A percentile compares a stretch with the other conserved stretches of the same genome.
Conservation (phyloP, 2,329 filamentous ascomycete genomes). For the Hymenoscyphus occultus region DNA sequence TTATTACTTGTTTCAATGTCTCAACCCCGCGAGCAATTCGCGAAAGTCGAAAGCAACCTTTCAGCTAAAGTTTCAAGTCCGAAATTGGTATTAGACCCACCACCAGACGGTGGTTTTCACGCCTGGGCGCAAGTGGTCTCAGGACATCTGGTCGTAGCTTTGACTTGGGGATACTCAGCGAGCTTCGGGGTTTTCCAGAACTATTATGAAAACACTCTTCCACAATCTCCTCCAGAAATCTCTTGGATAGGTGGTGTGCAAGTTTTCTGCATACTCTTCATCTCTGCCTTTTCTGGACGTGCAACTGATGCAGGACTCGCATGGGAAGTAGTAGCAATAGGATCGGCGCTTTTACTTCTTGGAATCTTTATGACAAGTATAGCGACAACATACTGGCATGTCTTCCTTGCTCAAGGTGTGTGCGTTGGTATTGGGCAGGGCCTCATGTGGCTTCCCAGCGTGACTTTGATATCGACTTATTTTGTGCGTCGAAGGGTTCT, state of each 20-base stretch:
- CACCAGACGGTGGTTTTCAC: not conserved
- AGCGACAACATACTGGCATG: slow-evolving; percentile 39
- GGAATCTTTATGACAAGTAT: slow-evolving; percentile 39
- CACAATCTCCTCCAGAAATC: slow-evolving; percentile 39
- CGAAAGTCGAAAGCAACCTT: too few relatives aligned
- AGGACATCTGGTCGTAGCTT: slow-evolving; percentile 32
- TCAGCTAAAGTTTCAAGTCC: too few relatives aligned
- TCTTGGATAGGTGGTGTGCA: slow-evolving; percentile 49
- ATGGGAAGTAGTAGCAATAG: slow-evolving; percentile 22
- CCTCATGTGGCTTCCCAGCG: slow-evolving; percentile 38
- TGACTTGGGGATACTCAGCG: slow-evolving; percentile 35
- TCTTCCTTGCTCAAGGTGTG: slow-evolving; percentile 43
- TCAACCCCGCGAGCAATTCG: too few relatives aligned
- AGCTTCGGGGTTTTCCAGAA: slow-evolving; percentile 30
- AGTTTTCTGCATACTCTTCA: slow-evolving; percentile 42
- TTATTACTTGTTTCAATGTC: too few relatives aligned
- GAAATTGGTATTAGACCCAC: too few relatives aligned
- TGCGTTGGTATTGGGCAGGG: slow-evolving; percentile 40
- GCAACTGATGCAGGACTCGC: slow-evolving; percentile 44
- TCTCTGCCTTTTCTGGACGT: slow-evolving; percentile 43
- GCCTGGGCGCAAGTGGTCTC: slow-evolving; percentile 35
- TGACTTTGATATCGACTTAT: slow-evolving; percentile 35
- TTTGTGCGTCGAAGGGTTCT: slow-evolving; percentile 26
- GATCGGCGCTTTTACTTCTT: slow-evolving; percentile 23
- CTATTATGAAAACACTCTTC: slow-evolving; percentile 40